Evolutionary conservation across 148 eudicot genomes (phyloP), one percentile per base, ranked within the genome.

Genomic region (Hydrangea macrophylla): DNA sequence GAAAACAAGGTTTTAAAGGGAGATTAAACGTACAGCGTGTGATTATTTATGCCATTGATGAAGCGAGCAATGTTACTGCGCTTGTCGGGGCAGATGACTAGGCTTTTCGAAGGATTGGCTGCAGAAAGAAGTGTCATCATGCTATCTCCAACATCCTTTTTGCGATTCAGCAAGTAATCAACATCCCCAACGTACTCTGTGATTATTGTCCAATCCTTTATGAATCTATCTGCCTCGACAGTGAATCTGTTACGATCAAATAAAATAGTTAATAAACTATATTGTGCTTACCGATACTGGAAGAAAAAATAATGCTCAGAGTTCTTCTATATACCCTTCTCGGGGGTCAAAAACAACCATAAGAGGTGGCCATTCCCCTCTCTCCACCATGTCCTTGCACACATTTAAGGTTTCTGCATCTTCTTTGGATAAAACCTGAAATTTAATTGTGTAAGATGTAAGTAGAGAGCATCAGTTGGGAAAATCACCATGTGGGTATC

Each of bases 151-250:
- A 82, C 89, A 79, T 89, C 91, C 32, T 71, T 64, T 75, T 89
- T 89, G 6, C 96, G 84, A 36, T 86, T 89, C 51, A 60, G 67
- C 20, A 86, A 72, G 80, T 80, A 86, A 75, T 89, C 96, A 62
- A 89, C 96, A 81, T 89, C 96, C 64, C 96, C 96, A 61, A 82
- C 85, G 37, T 89, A 89, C 69, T 86, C 96, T 7, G 96, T 84
- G 62, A 89, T 86, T 55, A 89, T 84, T 44, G 96, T 89, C 68
- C 81, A 77, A 59, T 89, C 96, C 60, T 55, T 80, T 24, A 89
- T 86, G 56, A 31, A 54, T 77, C 60, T 84, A 70, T 89, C 96
- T 55, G 96, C 96, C 73, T 86, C 80, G 28, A 89, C 96, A 8
- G 95, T 89, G 74, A 79, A 89, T 68, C 96, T 89, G 73, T 73